Evolutionary conservation across 371 early-diverging fungal genomes (phyloP), one percentile per base, ranked within the genome.

Genomic region (Mucor indicus): DNA sequence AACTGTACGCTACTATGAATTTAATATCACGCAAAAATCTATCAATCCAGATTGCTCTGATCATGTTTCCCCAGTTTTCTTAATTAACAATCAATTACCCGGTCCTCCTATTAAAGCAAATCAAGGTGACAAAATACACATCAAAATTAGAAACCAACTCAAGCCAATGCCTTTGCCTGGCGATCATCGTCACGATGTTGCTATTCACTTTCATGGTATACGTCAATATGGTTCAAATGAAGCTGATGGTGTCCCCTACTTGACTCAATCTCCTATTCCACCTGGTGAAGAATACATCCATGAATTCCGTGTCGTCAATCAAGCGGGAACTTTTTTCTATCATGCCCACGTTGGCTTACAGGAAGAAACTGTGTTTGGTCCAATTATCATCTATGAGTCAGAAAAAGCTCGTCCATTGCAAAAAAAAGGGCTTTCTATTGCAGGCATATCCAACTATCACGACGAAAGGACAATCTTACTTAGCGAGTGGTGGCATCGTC

Each of bases 231-330:
- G 65, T 9, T 62, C 69, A n/a, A 20, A 31, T 11, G 35, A 57
- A 23, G 51, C 73, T 2, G 77, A 77, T 38, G 90, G 90, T 5
- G 84, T 81, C 0, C 83, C 85, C 1, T 75, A 67, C 30, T 40
- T 79, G 38, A 83, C 82, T 27, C 81, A 84, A 41, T 57, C 72
- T 25, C 79, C 84, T 1, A 81, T 86, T 32, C 67, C 65, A 1
- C 72, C 80, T 1, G 77, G 80, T 7, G 46, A 66, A 38, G 60
- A 69, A 15, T 81, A 64, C 36, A 55, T 72, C 9, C 75, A 83
- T 55, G 65, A 79, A 8, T 81, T 81, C 43, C 44, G 43, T 10
- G 59, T 66, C 4, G 40, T 58, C 13, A 57, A 64, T 16, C 71
- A 73, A 44, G 53, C 65, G 4, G 84, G 84, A 10, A 83, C 81